Percentiles rank a stretch among this genome's conserved stretches.
Evolutionary conservation across 2,329 filamentous ascomycete species (phyloP).

Genomic region (Fusarium chuoi): DNA sequence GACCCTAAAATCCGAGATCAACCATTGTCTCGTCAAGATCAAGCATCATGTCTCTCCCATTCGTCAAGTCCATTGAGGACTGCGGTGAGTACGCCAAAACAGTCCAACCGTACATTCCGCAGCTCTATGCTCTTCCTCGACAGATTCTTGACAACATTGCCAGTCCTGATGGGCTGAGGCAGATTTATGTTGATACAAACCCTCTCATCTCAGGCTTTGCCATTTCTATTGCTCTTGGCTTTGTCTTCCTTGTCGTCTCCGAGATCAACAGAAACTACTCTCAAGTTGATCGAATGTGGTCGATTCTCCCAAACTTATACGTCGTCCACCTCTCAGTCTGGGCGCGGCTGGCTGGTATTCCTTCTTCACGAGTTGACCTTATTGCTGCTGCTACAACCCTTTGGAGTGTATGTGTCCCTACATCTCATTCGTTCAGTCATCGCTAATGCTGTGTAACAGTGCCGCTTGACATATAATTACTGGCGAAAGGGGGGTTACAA

Average conservation of each 20-base stretch:
- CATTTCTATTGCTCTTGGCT: conserved; percentile 75
- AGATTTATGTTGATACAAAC: conserved; percentile 86
- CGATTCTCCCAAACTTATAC: conserved; percentile 86
- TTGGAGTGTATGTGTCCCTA: conserved; percentile 77
- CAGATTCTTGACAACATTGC: conserved; percentile 69
- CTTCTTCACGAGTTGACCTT: conserved; percentile 76
- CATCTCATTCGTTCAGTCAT: not conserved
- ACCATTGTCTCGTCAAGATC: conserved; percentile 29
- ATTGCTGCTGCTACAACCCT: conserved; percentile 75
- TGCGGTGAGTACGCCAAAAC: conserved; percentile 80
- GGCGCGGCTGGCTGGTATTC: conserved; percentile 78
- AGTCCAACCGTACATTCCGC: conserved; percentile 77
- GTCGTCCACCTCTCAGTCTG: conserved; percentile 86
- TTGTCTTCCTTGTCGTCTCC: conserved; percentile 77
- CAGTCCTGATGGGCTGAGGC: conserved; percentile 69
- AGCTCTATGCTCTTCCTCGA: conserved; percentile 76
- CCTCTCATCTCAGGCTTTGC: conserved; percentile 81
- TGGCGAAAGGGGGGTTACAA: conserved; percentile 93
- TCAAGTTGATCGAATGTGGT: conserved; percentile 96
- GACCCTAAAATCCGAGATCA: not conserved
- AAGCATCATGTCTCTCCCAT: conserved; percentile 73
- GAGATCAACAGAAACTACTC: conserved; percentile 95
- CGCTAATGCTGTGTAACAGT: conserved; percentile 55
- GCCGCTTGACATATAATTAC: conserved; percentile 93
- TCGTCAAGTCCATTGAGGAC: conserved; percentile 75